Conservation (phyloP, 768 basidiomycete species). For the Mycena galopus region DNA sequence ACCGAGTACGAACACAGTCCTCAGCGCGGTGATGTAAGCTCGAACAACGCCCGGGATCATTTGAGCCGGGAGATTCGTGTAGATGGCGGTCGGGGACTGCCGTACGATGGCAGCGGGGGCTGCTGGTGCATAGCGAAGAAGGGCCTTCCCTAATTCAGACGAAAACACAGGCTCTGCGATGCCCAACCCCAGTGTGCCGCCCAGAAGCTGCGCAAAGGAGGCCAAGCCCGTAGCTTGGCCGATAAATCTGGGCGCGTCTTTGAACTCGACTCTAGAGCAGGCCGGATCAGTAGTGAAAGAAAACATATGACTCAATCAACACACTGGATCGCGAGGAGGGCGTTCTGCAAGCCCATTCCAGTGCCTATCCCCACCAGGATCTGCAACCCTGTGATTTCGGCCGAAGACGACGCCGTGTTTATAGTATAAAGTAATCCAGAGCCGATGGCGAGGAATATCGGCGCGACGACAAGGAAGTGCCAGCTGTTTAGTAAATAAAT, state of each 20-base stretch:
- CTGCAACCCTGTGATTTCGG: conserved; percentile 16
- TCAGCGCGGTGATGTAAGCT: neutral
- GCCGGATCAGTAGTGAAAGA: neutral
- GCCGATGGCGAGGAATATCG: conserved; percentile 22
- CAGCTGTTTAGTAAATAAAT: neutral
- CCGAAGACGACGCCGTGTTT: neutral
- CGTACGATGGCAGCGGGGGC: conserved; percentile 19
- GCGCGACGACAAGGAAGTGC: conserved; percentile 24
- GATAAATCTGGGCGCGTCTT: conserved; percentile 9
- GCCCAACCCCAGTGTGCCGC: conserved; percentile 26
- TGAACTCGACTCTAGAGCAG: conserved; percentile 25
- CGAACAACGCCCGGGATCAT: conserved; percentile 11
- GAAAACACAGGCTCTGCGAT: conserved; percentile 29
- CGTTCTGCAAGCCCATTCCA: conserved; percentile 27
- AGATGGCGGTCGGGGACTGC: conserved; percentile 22
- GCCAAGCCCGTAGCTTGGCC: conserved; percentile 27
- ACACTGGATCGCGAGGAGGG: conserved; percentile 23
- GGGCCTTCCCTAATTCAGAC: conserved; percentile 13
- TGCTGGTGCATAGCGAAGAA: conserved; percentile 13
- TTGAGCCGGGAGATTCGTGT: conserved; percentile 26
- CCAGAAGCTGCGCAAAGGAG: conserved; percentile 23
- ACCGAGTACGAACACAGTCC: conserved; percentile 7
- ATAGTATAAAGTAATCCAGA: conserved; percentile 24
- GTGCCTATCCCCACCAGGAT: conserved; percentile 20
- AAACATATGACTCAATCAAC: neutral